Percentiles rank a stretch among this genome's conserved stretches.
These are phyloP conservation scores for Tuber aestivum DNA, from an alignment of 495 filamentous ascomycete species.

Conservation along the genomic window DNA sequence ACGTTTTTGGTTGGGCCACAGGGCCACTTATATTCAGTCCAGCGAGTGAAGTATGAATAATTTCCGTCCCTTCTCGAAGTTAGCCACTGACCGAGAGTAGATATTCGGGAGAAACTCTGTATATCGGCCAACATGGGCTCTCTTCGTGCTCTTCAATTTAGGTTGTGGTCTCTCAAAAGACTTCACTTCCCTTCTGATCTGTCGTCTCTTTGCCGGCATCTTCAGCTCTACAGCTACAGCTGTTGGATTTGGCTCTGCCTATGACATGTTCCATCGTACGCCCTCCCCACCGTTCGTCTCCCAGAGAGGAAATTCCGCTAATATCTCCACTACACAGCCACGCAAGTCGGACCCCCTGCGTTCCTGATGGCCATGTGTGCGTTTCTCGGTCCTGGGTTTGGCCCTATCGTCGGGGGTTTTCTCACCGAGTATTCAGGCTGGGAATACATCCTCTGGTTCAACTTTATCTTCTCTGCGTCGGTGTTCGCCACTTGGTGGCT, in stretches of 20 bases:
- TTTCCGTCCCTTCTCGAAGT: neutral
- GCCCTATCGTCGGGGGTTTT: slow-evolving; percentile 77
- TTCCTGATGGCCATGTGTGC: slow-evolving; percentile 59
- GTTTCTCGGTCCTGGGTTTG: slow-evolving; percentile 62
- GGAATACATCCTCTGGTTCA: slow-evolving; percentile 42
- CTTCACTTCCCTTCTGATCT: slow-evolving; percentile 70
- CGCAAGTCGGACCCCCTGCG: slow-evolving; percentile 65
- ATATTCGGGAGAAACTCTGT: slow-evolving; percentile 70
- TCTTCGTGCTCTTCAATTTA: slow-evolving; percentile 69
- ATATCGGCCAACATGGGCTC: slow-evolving; percentile 65
- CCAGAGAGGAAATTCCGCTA: neutral
- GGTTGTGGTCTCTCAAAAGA: slow-evolving; percentile 66
- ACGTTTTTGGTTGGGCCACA: neutral
- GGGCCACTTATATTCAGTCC: neutral
- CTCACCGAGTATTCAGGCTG: slow-evolving; percentile 59
- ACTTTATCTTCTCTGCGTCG: slow-evolving; percentile 66
- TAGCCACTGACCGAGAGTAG: slow-evolving; percentile 41
- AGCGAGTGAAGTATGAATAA: neutral
- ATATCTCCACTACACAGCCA: slow-evolving; percentile 48
- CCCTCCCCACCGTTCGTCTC: too few species aligned
- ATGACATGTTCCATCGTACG: slow-evolving; percentile 38
- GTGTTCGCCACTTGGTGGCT: slow-evolving; percentile 63
- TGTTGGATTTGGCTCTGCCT: slow-evolving; percentile 77
- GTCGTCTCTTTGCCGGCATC: slow-evolving; percentile 69
- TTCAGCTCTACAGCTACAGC: slow-evolving; percentile 51